Evolutionary conservation across 106 monocot species (phyloP).

Genomic region (Alisma plantagoaquatica): DNA sequence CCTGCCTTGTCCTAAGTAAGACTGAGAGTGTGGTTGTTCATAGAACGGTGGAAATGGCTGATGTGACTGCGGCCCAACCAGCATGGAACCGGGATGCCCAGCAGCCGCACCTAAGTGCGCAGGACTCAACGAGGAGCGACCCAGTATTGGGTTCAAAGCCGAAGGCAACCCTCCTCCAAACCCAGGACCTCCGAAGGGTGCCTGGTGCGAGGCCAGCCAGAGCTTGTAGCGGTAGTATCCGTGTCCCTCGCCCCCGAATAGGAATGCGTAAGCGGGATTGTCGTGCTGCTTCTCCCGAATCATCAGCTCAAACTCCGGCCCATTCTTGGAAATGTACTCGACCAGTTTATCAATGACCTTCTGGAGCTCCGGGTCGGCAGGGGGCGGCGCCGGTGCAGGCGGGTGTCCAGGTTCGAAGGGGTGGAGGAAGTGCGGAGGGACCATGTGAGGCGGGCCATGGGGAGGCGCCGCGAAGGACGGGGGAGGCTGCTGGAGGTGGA

Average conservation of each 20-base stretch:
- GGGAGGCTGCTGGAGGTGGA: constrained; percentile 42
- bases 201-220: constrained; percentile 30
- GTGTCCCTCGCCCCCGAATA: constrained; percentile 90
- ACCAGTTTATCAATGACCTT: constrained; percentile 84
- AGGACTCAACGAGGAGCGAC: constrained; percentile 18
- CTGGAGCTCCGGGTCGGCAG: constrained; percentile 78
- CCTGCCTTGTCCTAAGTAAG: constrained; percentile 27
- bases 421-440: constrained; percentile 37
- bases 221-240: constrained; percentile 81
- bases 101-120: constrained; percentile 17
- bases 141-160: constrained; percentile 26
- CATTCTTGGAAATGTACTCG: constrained; percentile 82
- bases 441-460: constrained; percentile 37
- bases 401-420: constrained; percentile 43
- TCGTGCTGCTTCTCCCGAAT: constrained; percentile 92
- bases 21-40: constrained; percentile 40
- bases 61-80: constrained; percentile 35
- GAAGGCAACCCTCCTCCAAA: constrained; percentile 25
- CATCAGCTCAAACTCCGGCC: constrained; percentile 88
- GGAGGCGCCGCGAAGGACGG: constrained; percentile 13
- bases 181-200: constrained; percentile 27
- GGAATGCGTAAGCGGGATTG: constrained; percentile 81
- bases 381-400: constrained; percentile 32
- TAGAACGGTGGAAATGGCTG: constrained; percentile 44
- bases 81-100: constrained; percentile 27